Percentiles rank a stretch among this genome's conserved stretches.
Conservation (phyloP, 768 basidiomycete species). For the Russula earlei region DNA sequence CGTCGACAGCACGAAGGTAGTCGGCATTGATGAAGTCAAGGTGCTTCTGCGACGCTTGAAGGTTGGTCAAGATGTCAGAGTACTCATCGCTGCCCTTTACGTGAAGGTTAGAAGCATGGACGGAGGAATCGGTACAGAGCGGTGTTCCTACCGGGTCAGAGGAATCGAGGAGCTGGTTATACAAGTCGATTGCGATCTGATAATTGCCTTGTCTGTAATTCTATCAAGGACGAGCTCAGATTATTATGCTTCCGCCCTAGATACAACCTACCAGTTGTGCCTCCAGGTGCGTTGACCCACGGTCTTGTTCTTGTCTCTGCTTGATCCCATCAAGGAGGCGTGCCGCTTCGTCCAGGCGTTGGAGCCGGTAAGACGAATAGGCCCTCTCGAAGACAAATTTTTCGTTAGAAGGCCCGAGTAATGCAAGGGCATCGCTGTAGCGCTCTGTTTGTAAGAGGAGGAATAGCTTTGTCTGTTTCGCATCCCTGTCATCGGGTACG, state of each 20-base stretch:
- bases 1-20: constrained; percentile 55
- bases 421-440: constrained; percentile 55
- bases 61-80: constrained; percentile 78
- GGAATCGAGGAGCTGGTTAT: constrained; percentile 71
- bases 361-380: constrained; percentile 80
- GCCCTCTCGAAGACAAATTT: constrained; percentile 53
- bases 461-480: constrained; percentile 77
- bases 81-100: constrained; percentile 76
- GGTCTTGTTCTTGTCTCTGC: constrained; percentile 31
- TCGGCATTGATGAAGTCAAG: constrained; percentile 74
- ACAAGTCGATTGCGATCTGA: constrained; percentile 62
- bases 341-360: constrained; percentile 60
- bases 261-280: constrained; percentile 67
- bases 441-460: constrained; percentile 81
- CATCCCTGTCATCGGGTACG: constrained; percentile 58
- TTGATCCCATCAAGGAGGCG: constrained; percentile 43
- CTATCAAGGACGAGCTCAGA: constrained; percentile 31
- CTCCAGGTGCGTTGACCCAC: constrained; percentile 70
- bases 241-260: neutral
- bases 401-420: constrained; percentile 36
- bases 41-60: constrained; percentile 71
- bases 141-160: constrained; percentile 52
- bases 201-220: constrained; percentile 73
- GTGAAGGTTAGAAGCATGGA: constrained; percentile 16
- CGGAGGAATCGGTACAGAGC: constrained; percentile 22